Evolutionary conservation across 805 yeast genomes (phyloP).

Genomic region (Millerozyma miso): DNA sequence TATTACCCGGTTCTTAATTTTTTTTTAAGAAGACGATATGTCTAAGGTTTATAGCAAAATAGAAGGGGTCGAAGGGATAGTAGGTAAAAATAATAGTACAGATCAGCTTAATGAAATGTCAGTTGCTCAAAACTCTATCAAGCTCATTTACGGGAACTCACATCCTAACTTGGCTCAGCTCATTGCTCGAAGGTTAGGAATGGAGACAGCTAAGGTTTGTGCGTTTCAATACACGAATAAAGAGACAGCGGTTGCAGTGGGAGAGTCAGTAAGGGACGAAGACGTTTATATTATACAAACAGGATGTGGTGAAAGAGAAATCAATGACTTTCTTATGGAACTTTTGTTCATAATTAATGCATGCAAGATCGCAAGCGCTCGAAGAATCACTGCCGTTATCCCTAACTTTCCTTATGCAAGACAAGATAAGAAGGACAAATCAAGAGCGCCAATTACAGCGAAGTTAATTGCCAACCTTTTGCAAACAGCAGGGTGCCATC

Average conservation of each 20-base stretch:
- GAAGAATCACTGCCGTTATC: constrained; percentile 76
- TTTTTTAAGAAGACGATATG: not conserved
- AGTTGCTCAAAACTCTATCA: constrained; percentile 42
- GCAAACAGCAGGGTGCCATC: constrained; percentile 81
- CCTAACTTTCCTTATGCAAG: constrained; percentile 88
- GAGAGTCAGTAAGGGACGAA: constrained; percentile 82
- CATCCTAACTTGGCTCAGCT: constrained; percentile 79
- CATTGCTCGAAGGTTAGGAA: constrained; percentile 62
- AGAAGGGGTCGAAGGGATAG: not conserved
- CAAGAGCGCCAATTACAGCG: constrained; percentile 83
- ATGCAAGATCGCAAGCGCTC: constrained; percentile 77
- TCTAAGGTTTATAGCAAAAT: not conserved
- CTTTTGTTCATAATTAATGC: constrained; percentile 76
- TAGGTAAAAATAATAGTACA: not conserved
- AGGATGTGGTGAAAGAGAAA: constrained; percentile 69
- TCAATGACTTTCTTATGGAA: constrained; percentile 73
- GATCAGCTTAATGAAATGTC: constrained; percentile 10
- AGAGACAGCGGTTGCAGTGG: constrained; percentile 79
- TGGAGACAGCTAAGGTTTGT: constrained; percentile 67
- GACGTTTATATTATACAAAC: constrained; percentile 77
- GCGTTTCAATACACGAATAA: constrained; percentile 83
- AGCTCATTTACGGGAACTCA: constrained; percentile 60
- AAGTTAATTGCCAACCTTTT: constrained; percentile 79
- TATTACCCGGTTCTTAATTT: not conserved
- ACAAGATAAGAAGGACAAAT: constrained; percentile 82